A percentile compares a stretch with the other conserved stretches of the same genome.
Conservation (phyloP, 2,329 filamentous ascomycete genomes). For the Hypoxylon sp. region DNA sequence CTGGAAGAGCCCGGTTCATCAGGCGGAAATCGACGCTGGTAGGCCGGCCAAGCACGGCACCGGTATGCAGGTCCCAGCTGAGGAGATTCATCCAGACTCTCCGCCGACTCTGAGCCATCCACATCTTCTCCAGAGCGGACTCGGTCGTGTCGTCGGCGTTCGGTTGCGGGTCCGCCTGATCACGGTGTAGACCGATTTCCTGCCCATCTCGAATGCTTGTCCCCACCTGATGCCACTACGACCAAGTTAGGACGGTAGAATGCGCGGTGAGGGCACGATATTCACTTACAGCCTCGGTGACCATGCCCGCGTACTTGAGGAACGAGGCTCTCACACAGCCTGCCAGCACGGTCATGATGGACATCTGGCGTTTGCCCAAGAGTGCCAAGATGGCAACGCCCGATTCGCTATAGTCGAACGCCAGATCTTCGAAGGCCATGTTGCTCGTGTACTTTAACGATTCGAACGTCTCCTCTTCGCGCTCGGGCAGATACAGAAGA, state of each 20-base stretch:
- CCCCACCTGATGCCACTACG: slow-evolving; percentile 63
- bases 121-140: slow-evolving; percentile 62
- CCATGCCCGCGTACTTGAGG: slow-evolving; percentile 65
- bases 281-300: slow-evolving; percentile 61
- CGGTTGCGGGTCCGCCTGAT: slow-evolving; percentile 60
- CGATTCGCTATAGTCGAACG: slow-evolving; percentile 67
- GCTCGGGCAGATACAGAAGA: slow-evolving; percentile 60
- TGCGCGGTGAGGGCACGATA: neutral
- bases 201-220: slow-evolving; percentile 68
- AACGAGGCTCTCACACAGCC: slow-evolving; percentile 64
- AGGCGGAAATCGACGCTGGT: slow-evolving; percentile 61
- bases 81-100: slow-evolving; percentile 64
- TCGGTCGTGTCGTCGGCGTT: slow-evolving; percentile 54
- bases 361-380: slow-evolving; percentile 64
- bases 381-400: slow-evolving; percentile 61
- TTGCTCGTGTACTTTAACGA: slow-evolving; percentile 65
- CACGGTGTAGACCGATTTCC: slow-evolving; percentile 66
- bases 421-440: slow-evolving; percentile 68
- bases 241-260: slow-evolving; percentile 20
- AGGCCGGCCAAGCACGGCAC: slow-evolving; percentile 62
- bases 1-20: slow-evolving; percentile 57
- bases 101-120: slow-evolving; percentile 64
- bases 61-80: slow-evolving; percentile 63
- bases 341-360: slow-evolving; percentile 63
- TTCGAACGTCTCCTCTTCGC: slow-evolving; percentile 58